phyloP scores from a whole-genome alignment of 2,329 filamentous ascomycete genomes.

The Paecilomyces niveus region DNA sequence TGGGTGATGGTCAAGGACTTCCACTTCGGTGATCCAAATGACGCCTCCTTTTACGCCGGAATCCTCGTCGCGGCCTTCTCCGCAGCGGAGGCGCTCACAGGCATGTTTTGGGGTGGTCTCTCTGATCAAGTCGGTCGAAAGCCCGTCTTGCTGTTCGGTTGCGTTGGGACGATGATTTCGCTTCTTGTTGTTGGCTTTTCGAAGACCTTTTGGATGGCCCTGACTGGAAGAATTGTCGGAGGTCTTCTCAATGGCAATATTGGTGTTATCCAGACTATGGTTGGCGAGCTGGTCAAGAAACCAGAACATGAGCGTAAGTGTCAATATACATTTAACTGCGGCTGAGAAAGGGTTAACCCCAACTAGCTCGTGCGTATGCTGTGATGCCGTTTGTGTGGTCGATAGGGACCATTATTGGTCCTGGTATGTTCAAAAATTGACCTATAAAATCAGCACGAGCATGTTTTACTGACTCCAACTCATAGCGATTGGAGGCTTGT shows the following conservation, averaged over 20 bases:
- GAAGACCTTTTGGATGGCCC: constrained; percentile 73
- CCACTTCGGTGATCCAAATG: constrained; percentile 31
- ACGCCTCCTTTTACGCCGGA: constrained; percentile 84
- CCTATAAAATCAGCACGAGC: background rate
- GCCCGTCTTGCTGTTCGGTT: constrained; percentile 74
- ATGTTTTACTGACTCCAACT: constrained; percentile 8
- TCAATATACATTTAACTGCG: background rate
- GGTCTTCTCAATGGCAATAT: constrained; percentile 88
- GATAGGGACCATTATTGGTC: constrained; percentile 81
- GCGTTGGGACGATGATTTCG: constrained; percentile 72
- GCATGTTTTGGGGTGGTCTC: constrained; percentile 79
- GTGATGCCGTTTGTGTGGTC: constrained; percentile 95
- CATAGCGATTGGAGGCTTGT: constrained; percentile 70
- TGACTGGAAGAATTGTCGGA: constrained; percentile 67
- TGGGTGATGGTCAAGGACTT: constrained; percentile 50
- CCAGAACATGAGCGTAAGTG: constrained; percentile 77
- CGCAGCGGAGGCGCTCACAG: constrained; percentile 72
- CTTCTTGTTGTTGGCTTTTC: constrained; percentile 78
- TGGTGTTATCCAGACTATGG: constrained; percentile 87
- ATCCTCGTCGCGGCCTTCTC: constrained; percentile 82
- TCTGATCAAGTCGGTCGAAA: constrained; percentile 80
- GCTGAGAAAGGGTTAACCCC: background rate
- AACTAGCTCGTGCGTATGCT: constrained; percentile 69
- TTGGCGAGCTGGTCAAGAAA: constrained; percentile 75
- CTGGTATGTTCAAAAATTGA: constrained; percentile 31